phyloP scores from a whole-genome alignment of 108 stramenopile species.

The Nannochloropsis gaditana region DNA sequence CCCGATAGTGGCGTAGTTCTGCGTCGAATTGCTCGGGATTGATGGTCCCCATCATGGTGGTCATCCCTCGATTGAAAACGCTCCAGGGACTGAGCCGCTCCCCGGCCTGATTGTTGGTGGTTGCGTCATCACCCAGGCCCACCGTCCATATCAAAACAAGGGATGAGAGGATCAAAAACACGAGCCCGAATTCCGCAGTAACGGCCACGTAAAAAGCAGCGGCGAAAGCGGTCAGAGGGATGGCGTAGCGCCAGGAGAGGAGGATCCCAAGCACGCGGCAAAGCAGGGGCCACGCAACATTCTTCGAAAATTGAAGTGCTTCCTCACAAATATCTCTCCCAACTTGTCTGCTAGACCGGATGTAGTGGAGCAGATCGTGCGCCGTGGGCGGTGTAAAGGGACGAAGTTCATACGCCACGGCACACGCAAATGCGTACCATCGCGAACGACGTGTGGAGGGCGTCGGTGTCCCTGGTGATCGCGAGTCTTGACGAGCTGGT shows the following conservation, averaged over 20 bases:
- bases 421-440: neutral
- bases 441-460: neutral
- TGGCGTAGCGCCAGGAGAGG: neutral
- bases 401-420: neutral
- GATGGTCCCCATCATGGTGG: conserved; percentile 1
- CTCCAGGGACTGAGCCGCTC: neutral
- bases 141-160: neutral
- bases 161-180: neutral
- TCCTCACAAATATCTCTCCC: neutral
- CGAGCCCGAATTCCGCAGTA: neutral
- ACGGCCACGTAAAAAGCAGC: neutral
- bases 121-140: neutral
- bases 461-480: no score
- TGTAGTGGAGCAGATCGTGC: neutral
- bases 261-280: neutral
- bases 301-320: neutral
- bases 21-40: conserved; percentile 17
- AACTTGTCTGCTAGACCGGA: neutral
- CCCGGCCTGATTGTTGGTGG: neutral
- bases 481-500: no score
- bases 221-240: conserved; percentile 10
- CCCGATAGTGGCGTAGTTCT: neutral
- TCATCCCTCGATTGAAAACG: neutral
- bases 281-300: neutral
- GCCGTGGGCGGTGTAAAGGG: neutral